A percentile compares a stretch with the other conserved stretches of the same genome.
Conservation (phyloP, 1,284 basidiomycete genomes). For the Leccinum colubrinum region DNA sequence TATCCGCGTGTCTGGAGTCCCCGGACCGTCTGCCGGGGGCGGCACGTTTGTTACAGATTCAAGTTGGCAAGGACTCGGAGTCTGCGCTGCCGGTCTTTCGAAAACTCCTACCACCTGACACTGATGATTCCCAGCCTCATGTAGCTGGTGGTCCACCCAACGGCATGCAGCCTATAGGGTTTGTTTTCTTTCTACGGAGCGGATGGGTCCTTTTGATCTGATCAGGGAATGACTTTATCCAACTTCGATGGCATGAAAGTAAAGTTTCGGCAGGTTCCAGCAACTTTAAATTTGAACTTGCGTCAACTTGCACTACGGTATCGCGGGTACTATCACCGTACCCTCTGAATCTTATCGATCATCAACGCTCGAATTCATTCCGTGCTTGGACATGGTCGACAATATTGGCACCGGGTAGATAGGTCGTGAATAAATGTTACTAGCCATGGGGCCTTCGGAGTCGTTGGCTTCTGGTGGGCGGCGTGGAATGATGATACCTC, state of each 20-base stretch:
- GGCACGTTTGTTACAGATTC: not conserved
- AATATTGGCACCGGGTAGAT: not conserved
- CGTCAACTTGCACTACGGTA: too few relatives aligned
- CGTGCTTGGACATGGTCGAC: not conserved
- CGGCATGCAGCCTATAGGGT: not conserved
- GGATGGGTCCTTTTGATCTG: too few relatives aligned
- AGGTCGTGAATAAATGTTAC: not conserved
- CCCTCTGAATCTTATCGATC: not conserved
- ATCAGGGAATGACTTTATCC: too few relatives aligned
- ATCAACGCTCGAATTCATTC: not conserved
- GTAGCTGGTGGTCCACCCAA: not conserved
- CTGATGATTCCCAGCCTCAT: not conserved
- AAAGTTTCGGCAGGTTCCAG: not conserved
- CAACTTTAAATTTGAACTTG: too few relatives aligned
- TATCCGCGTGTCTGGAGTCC: not conserved
- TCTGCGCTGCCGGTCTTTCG: not conserved
- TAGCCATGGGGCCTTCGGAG: not conserved
- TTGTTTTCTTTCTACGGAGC: not conserved
- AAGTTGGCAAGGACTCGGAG: not conserved
- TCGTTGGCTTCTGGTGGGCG: not conserved
- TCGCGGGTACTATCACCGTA: too few relatives aligned
- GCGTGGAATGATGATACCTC: not conserved
- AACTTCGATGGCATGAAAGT: not conserved
- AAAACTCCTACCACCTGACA: not conserved
- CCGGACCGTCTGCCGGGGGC: not conserved